phyloP scores from a whole-genome alignment of 1,139 yeast genomes.

The Pichia sp. region DNA sequence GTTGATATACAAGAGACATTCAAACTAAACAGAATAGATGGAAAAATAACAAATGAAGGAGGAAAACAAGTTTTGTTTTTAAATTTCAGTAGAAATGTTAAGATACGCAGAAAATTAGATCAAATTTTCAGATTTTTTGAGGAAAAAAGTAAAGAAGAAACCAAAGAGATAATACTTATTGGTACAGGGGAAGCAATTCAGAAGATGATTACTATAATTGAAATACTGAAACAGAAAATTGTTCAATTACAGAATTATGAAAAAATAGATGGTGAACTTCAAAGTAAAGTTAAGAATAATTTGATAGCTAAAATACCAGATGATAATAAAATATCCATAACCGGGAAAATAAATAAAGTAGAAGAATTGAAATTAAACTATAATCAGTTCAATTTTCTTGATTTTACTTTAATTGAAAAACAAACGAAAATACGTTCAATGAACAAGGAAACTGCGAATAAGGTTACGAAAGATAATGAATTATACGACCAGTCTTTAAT shows the following conservation, averaged over 20 bases:
- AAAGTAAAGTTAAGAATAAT: constrained; percentile 4
- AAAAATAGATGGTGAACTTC: background rate
- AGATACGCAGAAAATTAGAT: constrained; percentile 20
- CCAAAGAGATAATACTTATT: constrained; percentile 18
- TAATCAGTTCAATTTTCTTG: constrained; percentile 22
- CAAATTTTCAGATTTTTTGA: constrained; percentile 14
- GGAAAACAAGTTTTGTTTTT: constrained; percentile 3
- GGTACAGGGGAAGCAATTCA: constrained; percentile 22
- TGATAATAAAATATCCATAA: constrained; percentile 2
- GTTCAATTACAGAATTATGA: constrained; percentile 1
- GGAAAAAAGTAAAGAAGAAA: background rate
- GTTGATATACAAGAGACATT: constrained; percentile 9
- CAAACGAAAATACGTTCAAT: background rate
- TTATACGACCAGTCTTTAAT: background rate
- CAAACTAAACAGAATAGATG: background rate
- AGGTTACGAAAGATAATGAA: background rate
- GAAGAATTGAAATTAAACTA: constrained; percentile 1
- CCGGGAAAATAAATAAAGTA: constrained; percentile 1
- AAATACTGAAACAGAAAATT: constrained; percentile 26
- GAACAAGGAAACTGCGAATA: background rate
- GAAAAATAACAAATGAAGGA: background rate
- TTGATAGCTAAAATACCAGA: constrained; percentile 15
- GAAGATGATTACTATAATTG: constrained; percentile 25
- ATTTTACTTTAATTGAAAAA: constrained; percentile 11
- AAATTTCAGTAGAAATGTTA: constrained; percentile 22